Conservation (phyloP, 2,329 filamentous ascomycete genomes). For the Alternaria burnsii region DNA sequence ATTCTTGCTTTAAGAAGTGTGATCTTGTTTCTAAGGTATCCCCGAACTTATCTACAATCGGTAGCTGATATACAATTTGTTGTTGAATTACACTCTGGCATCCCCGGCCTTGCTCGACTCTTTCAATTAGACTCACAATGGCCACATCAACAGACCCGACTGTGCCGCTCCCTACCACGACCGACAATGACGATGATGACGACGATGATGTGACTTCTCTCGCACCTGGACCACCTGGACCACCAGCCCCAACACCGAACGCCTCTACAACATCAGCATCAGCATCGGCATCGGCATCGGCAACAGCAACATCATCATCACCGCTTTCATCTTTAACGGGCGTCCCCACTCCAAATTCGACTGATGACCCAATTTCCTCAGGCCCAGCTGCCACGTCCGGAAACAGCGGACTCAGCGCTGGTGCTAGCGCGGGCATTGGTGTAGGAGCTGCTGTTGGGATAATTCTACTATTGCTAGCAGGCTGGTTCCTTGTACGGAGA, state of each 20-base stretch:
- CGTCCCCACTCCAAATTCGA: slow-evolving; percentile 8
- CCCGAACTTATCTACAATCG: background rate
- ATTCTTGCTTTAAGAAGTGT: background rate
- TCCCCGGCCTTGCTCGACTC: background rate
- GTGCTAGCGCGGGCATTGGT: slow-evolving; percentile 28
- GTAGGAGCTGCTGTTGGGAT: slow-evolving; percentile 24
- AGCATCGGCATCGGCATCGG: too few species aligned
- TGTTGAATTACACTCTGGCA: background rate
- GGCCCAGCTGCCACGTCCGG: background rate
- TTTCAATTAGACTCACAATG: slow-evolving; percentile 4
- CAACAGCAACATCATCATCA: background rate
- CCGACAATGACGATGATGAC: slow-evolving; percentile 22
- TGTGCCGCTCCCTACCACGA: slow-evolving; percentile 16
- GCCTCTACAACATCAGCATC: background rate
- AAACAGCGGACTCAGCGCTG: slow-evolving; percentile 13
- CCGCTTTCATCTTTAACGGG: background rate
- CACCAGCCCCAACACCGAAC: background rate
- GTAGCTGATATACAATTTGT: background rate
- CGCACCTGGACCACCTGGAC: slow-evolving; percentile 2
- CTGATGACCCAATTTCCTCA: slow-evolving; percentile 2
- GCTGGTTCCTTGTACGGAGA: slow-evolving; percentile 24
- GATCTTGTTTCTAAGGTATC: background rate
- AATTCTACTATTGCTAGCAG: slow-evolving; percentile 19
- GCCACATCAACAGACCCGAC: slow-evolving; percentile 21
- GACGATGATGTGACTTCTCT: slow-evolving; percentile 17